Evolutionary conservation across 2,329 filamentous ascomycete species (phyloP).

Genomic region (Diplodia mutila): DNA sequence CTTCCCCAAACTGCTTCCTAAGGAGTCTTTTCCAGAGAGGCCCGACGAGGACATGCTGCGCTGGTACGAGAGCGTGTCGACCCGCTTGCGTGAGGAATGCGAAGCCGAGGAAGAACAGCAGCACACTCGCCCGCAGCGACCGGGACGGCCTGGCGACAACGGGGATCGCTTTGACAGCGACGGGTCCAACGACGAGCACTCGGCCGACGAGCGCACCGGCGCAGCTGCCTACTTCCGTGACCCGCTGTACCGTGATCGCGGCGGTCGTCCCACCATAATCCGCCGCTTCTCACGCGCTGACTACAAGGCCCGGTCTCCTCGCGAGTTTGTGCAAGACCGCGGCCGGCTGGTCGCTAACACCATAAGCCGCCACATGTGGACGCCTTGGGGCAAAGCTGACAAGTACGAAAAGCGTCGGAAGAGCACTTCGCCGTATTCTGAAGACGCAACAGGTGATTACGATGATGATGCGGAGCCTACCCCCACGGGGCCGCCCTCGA

Average conservation of each 20-base stretch:
- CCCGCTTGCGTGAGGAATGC: conserved; percentile 68
- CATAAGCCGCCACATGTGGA: conserved; percentile 41
- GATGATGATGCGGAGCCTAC: conserved; percentile 26
- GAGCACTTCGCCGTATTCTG: conserved; percentile 21
- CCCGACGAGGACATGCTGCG: conserved; percentile 79
- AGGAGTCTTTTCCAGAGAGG: conserved; percentile 69
- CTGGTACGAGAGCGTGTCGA: conserved; percentile 82
- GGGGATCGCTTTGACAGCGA: conserved; percentile 38
- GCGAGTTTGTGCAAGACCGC: conserved; percentile 35
- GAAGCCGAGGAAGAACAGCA: conserved; percentile 45
- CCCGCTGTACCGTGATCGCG: conserved; percentile 52
- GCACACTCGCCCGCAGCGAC: conserved; percentile 29
- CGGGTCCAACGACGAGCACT: conserved; percentile 39
- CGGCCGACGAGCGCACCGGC: conserved; percentile 48
- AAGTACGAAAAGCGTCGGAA: conserved; percentile 33
- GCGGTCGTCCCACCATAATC: conserved; percentile 49
- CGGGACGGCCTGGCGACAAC: conserved; percentile 32
- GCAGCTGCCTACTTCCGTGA: conserved; percentile 55
- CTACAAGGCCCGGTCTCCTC: conserved; percentile 33
- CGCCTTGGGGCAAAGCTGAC: conserved; percentile 33
- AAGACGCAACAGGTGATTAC: conserved; percentile 30
- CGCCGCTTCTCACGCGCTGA: conserved; percentile 41
- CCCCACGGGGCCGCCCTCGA: conserved; percentile 35
- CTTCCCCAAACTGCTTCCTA: conserved; percentile 66
- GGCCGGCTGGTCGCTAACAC: conserved; percentile 35